phyloP scores from a whole-genome alignment of 768 basidiomycete genomes.

The Coprinopsis sp. region DNA sequence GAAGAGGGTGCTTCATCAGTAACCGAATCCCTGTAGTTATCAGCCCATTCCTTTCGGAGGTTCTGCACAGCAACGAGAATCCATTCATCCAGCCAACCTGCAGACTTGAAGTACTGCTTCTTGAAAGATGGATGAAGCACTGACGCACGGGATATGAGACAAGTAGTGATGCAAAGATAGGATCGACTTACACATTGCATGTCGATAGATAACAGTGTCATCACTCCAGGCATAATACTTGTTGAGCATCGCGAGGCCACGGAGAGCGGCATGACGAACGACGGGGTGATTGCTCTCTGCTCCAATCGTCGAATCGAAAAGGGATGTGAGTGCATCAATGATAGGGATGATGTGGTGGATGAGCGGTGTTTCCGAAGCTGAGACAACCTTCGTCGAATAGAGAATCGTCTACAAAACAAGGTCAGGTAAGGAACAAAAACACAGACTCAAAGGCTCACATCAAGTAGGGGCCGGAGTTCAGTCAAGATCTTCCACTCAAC shows the following conservation, averaged over 20 bases:
- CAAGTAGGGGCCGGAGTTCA: constrained; percentile 24
- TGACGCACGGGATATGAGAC: constrained; percentile 4
- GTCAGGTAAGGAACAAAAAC: too few species aligned
- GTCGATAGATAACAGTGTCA: constrained; percentile 25
- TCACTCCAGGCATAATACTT: constrained; percentile 29
- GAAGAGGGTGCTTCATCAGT: not conserved
- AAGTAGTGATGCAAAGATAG: not conserved
- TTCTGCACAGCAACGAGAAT: constrained; percentile 17
- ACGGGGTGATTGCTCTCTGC: not conserved
- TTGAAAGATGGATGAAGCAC: constrained; percentile 30
- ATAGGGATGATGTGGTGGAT: constrained; percentile 1
- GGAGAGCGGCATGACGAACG: constrained; percentile 13
- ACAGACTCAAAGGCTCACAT: constrained; percentile 17
- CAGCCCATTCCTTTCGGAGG: constrained; percentile 8
- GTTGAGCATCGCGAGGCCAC: constrained; percentile 27
- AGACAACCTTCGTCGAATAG: not conserved
- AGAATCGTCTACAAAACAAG: not conserved
- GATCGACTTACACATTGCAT: constrained; percentile 29
- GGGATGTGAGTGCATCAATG: not conserved
- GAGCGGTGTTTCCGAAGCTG: not conserved
- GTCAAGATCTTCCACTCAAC: constrained; percentile 27
- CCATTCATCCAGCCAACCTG: constrained; percentile 19
- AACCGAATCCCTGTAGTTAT: not conserved
- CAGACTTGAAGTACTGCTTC: constrained; percentile 21
- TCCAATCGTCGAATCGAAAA: not conserved